Evolutionary conservation across 768 basidiomycete genomes (phyloP).

Genomic region (Tubosaeta brunneosetosa): DNA sequence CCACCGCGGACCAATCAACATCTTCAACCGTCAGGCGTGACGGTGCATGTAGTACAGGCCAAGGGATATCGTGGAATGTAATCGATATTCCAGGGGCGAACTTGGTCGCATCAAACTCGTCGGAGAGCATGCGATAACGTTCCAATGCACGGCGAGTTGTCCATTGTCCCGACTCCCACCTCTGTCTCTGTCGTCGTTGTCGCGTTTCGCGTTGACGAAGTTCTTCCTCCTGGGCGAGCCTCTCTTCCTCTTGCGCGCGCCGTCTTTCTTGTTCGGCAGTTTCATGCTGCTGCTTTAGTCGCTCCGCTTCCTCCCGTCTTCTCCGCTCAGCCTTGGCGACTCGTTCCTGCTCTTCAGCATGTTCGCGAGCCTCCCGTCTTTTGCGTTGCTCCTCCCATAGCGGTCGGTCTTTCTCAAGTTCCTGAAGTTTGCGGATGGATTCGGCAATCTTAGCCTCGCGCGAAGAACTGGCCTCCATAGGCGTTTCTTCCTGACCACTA

Average conservation of each 20-base stretch:
- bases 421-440: conserved; percentile 62
- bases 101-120: conserved; percentile 58
- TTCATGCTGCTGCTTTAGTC: conserved; percentile 22
- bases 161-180: conserved; percentile 62
- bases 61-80: conserved; percentile 62
- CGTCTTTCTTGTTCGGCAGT: conserved; percentile 22
- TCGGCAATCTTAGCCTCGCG: conserved; percentile 49
- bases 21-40: conserved; percentile 53
- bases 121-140: conserved; percentile 55
- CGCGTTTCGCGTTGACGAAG: conserved; percentile 37
- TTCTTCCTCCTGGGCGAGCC: conserved; percentile 31
- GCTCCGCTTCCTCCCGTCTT: conserved; percentile 31
- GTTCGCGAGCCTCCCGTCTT: conserved; percentile 40
- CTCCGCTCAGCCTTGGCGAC: conserved; percentile 33
- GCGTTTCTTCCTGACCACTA: neutral
- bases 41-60: conserved; percentile 66
- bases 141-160: conserved; percentile 63
- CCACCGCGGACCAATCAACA: conserved; percentile 67
- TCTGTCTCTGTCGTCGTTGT: conserved; percentile 45
- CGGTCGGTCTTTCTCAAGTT: conserved; percentile 60
- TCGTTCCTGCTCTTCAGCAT: conserved; percentile 39
- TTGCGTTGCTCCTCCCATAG: conserved; percentile 55
- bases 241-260: conserved; percentile 26
- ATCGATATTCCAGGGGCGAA: conserved; percentile 51
- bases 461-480: conserved; percentile 33